These are phyloP conservation scores for Kurtzmaniella natalensis DNA, from an alignment of 1,139 yeast genomes.

Conservation along the genomic window DNA sequence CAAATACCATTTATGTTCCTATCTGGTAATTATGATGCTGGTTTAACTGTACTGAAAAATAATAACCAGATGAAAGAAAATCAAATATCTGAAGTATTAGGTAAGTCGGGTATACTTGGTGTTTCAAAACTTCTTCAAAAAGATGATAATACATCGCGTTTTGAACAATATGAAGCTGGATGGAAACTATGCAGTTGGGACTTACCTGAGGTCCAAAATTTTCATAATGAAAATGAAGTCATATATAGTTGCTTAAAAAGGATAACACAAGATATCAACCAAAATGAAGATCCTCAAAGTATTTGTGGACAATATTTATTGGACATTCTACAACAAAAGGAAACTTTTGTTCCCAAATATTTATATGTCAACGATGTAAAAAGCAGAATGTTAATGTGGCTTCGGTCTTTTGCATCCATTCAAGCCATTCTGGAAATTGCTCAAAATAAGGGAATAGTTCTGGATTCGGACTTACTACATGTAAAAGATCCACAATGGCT, in stretches of 20 bases:
- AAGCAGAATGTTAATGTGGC: no score
- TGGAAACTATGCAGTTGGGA: constrained; percentile 79
- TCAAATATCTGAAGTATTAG: constrained; percentile 19
- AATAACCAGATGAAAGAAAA: constrained; percentile 8
- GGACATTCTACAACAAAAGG: no score
- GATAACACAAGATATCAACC: constrained; percentile 23
- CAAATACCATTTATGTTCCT: constrained; percentile 24
- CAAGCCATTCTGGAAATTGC: constrained; percentile 20
- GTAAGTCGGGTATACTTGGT: constrained; percentile 45
- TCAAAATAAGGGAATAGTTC: constrained; percentile 1
- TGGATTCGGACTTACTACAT: constrained; percentile 6
- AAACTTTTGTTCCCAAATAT: no score
- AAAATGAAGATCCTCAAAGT: constrained; percentile 10
- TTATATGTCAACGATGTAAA: no score
- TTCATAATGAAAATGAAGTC: constrained; percentile 33
- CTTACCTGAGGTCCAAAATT: constrained; percentile 38
- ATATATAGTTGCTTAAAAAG: constrained; percentile 46
- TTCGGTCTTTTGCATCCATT: constrained; percentile 34
- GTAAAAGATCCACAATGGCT: constrained; percentile 34
- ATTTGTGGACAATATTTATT: no score
- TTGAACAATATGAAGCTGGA: constrained; percentile 40
- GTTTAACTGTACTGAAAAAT: constrained; percentile 15
- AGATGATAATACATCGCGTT: constrained; percentile 4
- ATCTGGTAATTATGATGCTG: constrained; percentile 54
- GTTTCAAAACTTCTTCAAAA: constrained; percentile 35